A percentile compares a stretch with the other conserved stretches of the same genome.
These are phyloP conservation scores for Chalciporus sp. DNA, from an alignment of 1,284 basidiomycete genomes.

Conservation along the genomic window DNA sequence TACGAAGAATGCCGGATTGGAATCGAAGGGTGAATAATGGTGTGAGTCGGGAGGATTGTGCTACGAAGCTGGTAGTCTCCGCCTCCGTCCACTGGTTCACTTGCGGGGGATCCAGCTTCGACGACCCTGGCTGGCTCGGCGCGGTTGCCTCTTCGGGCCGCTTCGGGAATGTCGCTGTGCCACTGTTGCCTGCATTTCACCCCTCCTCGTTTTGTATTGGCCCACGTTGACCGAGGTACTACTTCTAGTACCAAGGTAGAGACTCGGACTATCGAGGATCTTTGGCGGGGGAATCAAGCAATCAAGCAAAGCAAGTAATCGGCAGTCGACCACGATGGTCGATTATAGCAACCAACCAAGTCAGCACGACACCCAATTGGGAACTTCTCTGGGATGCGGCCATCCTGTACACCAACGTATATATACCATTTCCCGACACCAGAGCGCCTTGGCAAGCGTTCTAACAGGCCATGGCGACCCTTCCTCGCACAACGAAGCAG, in stretches of 20 bases:
- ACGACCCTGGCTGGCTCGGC: too few species aligned
- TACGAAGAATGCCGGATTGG: too few species aligned
- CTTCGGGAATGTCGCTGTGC: slow-evolving; percentile 10
- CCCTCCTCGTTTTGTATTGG: background rate
- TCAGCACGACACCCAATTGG: slow-evolving; percentile 7
- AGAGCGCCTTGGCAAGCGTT: background rate
- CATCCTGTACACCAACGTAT: background rate
- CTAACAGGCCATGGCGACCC: slow-evolving; percentile 32
- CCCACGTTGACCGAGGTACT: too few species aligned
- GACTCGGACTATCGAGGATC: background rate
- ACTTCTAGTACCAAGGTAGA: background rate
- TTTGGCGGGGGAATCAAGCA: background rate
- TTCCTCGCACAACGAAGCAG: slow-evolving; percentile 30
- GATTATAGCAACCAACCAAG: background rate
- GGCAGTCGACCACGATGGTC: background rate
- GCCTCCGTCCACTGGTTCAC: background rate
- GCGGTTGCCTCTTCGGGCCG: slow-evolving; percentile 15
- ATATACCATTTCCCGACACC: background rate
- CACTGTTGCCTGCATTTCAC: slow-evolving; percentile 1
- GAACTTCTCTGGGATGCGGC: background rate
- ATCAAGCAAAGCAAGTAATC: background rate
- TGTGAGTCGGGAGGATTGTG: background rate
- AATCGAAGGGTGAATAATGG: background rate
- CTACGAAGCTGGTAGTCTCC: background rate
- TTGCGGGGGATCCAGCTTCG: too few species aligned